phyloP scores from a whole-genome alignment of 2,329 filamentous ascomycete genomes.

The Sordariomycetes sp. region DNA sequence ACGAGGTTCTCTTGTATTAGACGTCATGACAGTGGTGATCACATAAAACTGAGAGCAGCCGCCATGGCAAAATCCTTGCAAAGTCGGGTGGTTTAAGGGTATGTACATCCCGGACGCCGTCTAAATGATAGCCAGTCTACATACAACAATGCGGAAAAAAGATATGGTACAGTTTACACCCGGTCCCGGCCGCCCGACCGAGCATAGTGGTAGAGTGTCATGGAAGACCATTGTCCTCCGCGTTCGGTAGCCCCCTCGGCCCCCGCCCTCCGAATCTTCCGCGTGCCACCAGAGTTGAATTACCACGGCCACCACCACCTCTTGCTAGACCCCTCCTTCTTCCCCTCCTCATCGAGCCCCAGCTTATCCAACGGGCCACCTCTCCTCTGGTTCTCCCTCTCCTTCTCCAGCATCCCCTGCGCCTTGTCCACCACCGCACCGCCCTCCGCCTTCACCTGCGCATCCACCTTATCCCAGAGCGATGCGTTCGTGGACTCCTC shows the following conservation, averaged over 20 bases:
- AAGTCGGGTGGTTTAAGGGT: slow-evolving; percentile 9
- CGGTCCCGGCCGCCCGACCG: not conserved
- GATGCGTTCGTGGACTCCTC: not conserved
- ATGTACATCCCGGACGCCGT: slow-evolving; percentile 24
- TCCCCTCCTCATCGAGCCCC: slow-evolving; percentile 21
- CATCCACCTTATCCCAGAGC: slow-evolving; percentile 9
- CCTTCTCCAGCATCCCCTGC: slow-evolving; percentile 29
- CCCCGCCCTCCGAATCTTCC: not conserved
- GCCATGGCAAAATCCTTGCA: not conserved
- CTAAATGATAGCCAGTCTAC: slow-evolving; percentile 30
- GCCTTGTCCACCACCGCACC: slow-evolving; percentile 19
- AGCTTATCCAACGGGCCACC: slow-evolving; percentile 38
- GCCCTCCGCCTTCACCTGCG: slow-evolving; percentile 8
- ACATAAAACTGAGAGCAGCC: not conserved
- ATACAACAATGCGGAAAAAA: slow-evolving; percentile 23
- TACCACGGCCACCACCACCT: slow-evolving; percentile 31
- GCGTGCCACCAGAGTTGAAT: slow-evolving; percentile 1
- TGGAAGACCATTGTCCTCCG: not conserved
- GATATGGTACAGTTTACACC: slow-evolving; percentile 2
- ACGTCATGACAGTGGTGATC: not conserved
- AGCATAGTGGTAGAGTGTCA: slow-evolving; percentile 7
- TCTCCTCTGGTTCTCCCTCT: slow-evolving; percentile 24
- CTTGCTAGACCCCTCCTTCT: slow-evolving; percentile 24
- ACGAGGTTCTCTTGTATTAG: too few species aligned
- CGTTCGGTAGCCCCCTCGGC: not conserved